phyloP scores from a whole-genome alignment of 1,284 basidiomycete species.

The Thecaphora thlaspeos region DNA sequence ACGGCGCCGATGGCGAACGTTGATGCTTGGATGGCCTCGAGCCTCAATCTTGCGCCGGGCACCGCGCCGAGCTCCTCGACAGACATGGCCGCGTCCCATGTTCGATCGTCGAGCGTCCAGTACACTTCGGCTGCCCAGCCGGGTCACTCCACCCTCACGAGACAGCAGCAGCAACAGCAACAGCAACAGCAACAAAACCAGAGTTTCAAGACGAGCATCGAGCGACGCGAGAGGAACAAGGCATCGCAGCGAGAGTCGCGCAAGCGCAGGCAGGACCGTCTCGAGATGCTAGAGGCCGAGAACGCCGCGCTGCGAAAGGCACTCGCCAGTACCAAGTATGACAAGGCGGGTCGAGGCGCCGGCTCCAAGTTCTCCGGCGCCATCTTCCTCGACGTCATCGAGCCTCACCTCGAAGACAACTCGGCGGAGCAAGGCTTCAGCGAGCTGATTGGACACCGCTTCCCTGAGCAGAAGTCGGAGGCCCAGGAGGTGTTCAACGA shows the following conservation, averaged over 20 bases:
- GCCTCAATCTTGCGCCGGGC: background rate
- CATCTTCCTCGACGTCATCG: slow-evolving; percentile 28
- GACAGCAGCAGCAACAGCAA: background rate
- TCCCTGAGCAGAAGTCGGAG: slow-evolving; percentile 12
- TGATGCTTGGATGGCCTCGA: background rate
- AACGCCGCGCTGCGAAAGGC: slow-evolving; percentile 35
- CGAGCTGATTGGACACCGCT: slow-evolving; percentile 19
- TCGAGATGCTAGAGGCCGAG: slow-evolving; percentile 32
- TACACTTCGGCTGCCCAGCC: background rate
- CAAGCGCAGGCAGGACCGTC: slow-evolving; percentile 32
- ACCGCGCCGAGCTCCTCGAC: background rate
- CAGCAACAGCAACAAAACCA: background rate
- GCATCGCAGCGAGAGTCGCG: slow-evolving; percentile 37
- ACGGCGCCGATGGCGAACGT: background rate
- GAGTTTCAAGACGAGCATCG: slow-evolving; percentile 29
- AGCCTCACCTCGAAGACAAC: slow-evolving; percentile 28
- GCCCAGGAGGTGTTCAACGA: slow-evolving; percentile 3
- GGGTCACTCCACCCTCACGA: background rate
- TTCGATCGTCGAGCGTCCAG: background rate
- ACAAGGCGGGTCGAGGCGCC: background rate
- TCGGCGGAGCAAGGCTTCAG: slow-evolving; percentile 22
- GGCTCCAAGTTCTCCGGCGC: slow-evolving; percentile 18
- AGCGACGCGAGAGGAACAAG: slow-evolving; percentile 36
- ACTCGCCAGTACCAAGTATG: slow-evolving; percentile 25
- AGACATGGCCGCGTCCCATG: background rate